Conservation (phyloP, 2,329 filamentous ascomycete species). For the Aureobasidium zeae region DNA sequence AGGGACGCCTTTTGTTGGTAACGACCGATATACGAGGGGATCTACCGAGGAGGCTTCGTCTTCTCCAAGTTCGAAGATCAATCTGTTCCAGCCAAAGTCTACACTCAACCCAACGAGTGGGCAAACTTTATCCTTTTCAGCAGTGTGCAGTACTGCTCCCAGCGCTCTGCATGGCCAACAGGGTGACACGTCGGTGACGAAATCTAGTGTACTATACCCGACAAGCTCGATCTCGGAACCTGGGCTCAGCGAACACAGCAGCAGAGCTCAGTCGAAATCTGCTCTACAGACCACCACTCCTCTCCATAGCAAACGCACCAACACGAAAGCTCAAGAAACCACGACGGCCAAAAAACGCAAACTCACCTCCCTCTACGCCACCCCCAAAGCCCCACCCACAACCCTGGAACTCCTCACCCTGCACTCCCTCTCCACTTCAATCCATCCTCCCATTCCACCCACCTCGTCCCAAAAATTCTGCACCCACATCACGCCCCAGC, state of each 20-base stretch:
- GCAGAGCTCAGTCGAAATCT: background rate
- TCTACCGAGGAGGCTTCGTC: background rate
- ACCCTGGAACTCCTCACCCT: background rate
- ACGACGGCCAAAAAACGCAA: background rate
- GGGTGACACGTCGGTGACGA: background rate
- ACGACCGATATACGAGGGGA: background rate
- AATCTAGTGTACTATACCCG: background rate
- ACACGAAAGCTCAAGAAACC: background rate
- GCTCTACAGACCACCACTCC: background rate
- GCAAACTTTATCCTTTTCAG: background rate
- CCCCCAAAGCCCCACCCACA: background rate
- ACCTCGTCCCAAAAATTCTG: conserved; percentile 20
- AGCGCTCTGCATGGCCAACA: background rate
- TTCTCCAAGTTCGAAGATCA: conserved; percentile 3
- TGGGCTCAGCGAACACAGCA: background rate
- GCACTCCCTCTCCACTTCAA: conserved; percentile 10
- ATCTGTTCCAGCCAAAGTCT: background rate
- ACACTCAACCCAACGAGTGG: background rate
- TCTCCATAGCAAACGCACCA: too few relatives aligned
- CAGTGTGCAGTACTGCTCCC: background rate
- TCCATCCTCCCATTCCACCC: conserved; percentile 22
- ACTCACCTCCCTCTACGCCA: background rate
- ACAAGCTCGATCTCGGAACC: background rate
- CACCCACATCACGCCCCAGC: conserved; percentile 25
- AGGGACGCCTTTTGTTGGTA: background rate